Base-by-base conservation (phyloP, 202 grass and related monocot species). In the Eragrostis tef region DNA sequence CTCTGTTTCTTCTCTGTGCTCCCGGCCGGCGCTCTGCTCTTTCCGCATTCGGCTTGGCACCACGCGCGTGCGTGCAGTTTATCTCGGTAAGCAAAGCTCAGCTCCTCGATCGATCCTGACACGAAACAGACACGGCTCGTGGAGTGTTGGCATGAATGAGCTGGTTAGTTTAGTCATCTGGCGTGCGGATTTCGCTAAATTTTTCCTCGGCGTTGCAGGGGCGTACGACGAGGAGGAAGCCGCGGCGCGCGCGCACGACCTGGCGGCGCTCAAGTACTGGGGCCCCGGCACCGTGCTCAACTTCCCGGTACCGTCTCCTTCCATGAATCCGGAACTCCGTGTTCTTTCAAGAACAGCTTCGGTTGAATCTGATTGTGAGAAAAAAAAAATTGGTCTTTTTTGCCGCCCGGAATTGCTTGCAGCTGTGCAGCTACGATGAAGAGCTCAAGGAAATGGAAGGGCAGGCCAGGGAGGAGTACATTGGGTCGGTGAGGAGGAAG, bases 201-300 rank as follows among this genome's bases (percentile, higher is more conserved):
- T 21, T 54, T 17, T n/a, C n/a, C n/a, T n/a, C n/a, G n/a, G 41
- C 74, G 42, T 6, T 16, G 50, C 79, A 97, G 94, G 94, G 19
- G 91, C 91, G 39, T 92, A 94, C 85, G 86, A 88, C 43, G 87
- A 77, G 26, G 94, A 97, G 88, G 89, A 92, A 24, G 91, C 87
- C 45, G 91, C 94, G 67, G 94, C 87, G 77, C 89, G 76, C 20
- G 94, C 94, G 1, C 87, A 97, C 73, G 94, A 97, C 83, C 75
- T 94, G 77, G 94, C 94, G 31, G 91, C 94, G 82, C 84, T 97
- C 64, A 97, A 94, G 75, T 90, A 94, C 64, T 97, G 94, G 94
- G 94, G 94, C 19, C 83, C 51, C 10, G 87, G 56, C 60, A 89
- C 86, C 79, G 74, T 87, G 49, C 94, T 97, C 78, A 97, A 97